Evolutionary conservation across 2,329 filamentous ascomycete species (phyloP).

Genomic region (Annulohypoxylon truncatum): DNA sequence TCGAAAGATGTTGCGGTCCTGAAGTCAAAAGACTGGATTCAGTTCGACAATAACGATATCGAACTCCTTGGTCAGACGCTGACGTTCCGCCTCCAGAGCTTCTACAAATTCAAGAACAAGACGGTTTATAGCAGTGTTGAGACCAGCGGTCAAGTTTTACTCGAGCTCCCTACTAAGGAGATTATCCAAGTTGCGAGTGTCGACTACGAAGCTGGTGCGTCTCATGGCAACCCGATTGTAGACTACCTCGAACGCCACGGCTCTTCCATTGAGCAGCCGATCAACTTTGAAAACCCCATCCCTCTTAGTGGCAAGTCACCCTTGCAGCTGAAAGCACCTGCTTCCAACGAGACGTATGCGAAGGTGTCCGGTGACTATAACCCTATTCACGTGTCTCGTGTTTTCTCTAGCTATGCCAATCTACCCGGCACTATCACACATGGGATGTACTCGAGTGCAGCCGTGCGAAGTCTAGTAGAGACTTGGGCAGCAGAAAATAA

Average conservation of each 20-base stretch:
- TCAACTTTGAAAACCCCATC: constrained; percentile 97
- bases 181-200: constrained; percentile 97
- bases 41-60: constrained; percentile 79
- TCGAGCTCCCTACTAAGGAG: constrained; percentile 97
- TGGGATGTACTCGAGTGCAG: constrained; percentile 98
- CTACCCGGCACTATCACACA: constrained; percentile 97
- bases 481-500: constrained; percentile 99
- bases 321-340: constrained; percentile 87
- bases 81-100: constrained; percentile 93
- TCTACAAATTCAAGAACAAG: constrained; percentile 95
- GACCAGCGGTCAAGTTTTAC: constrained; percentile 89
- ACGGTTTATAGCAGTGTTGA: constrained; percentile 90
- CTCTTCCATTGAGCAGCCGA: constrained; percentile 91
- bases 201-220: constrained; percentile 90
- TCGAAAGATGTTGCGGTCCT: constrained; percentile 93
- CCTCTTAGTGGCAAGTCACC: constrained; percentile 93
- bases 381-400: constrained; percentile 96
- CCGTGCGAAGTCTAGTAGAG: constrained; percentile 94
- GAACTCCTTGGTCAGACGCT: constrained; percentile 93
- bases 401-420: constrained; percentile 96
- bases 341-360: constrained; percentile 97
- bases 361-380: constrained; percentile 99
- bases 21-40: constrained; percentile 98
- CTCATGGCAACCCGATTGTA: constrained; percentile 95
- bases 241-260: constrained; percentile 96